Conservation (phyloP, 2,329 filamentous ascomycete species). For the Alternaria burnsii region DNA sequence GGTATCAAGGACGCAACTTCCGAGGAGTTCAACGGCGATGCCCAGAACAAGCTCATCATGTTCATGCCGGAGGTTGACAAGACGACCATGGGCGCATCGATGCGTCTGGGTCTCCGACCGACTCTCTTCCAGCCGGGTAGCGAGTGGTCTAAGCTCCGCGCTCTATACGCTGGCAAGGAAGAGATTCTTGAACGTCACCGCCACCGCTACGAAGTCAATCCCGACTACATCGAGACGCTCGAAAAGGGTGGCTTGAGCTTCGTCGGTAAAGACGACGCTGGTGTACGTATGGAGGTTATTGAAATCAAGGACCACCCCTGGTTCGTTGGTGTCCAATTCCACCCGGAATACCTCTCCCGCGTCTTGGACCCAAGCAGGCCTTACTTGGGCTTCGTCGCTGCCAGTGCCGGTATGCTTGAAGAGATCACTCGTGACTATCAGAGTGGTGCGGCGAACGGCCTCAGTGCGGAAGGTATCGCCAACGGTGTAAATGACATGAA, state of each 20-base stretch:
- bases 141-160: constrained; percentile 80
- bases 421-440: constrained; percentile 50
- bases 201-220: constrained; percentile 92
- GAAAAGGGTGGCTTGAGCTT: constrained; percentile 76
- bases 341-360: constrained; percentile 83
- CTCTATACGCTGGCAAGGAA: constrained; percentile 69
- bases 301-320: constrained; percentile 85
- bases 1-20: constrained; percentile 66
- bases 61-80: constrained; percentile 91
- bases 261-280: constrained; percentile 80
- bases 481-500: constrained; percentile 36
- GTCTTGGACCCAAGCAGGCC: constrained; percentile 78
- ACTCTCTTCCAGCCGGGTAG: constrained; percentile 78
- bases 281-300: constrained; percentile 82
- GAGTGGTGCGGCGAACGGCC: constrained; percentile 22
- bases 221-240: constrained; percentile 73
- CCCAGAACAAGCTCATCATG: constrained; percentile 77
- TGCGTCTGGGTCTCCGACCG: constrained; percentile 80
- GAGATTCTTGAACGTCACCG: constrained; percentile 76
- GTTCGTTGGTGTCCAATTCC: constrained; percentile 87
- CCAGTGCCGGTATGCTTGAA: constrained; percentile 72
- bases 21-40: constrained; percentile 65
- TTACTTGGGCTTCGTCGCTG: constrained; percentile 86
- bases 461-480: constrained; percentile 28
- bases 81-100: constrained; percentile 82